Percentiles rank a stretch among this genome's conserved stretches.
Evolutionary conservation across 2,329 filamentous ascomycete genomes (phyloP).

Genomic region (Hypoxylon sp.): DNA sequence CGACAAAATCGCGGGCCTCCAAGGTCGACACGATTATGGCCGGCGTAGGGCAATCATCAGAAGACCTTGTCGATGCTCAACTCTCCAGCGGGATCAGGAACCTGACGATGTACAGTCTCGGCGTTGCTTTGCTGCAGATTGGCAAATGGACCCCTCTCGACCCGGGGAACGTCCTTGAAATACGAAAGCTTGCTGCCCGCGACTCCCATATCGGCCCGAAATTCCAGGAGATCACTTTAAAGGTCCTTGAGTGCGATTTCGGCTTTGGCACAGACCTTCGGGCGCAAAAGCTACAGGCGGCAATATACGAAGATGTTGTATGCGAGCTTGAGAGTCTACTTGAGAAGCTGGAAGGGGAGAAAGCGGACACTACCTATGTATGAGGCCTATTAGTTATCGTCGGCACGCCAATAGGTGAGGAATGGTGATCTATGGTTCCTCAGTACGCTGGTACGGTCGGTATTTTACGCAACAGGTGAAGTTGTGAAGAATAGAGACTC

Average conservation of each 20-base stretch:
- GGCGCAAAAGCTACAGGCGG: constrained; percentile 34
- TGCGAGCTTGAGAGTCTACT: constrained; percentile 27
- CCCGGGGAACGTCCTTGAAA: constrained; percentile 41
- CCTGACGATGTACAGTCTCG: constrained; percentile 47
- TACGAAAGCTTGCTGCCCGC: constrained; percentile 37
- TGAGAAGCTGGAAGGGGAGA: not conserved
- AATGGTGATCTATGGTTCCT: not conserved
- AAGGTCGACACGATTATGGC: not conserved
- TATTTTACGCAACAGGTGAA: not conserved
- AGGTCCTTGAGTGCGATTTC: constrained; percentile 47
- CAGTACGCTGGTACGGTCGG: not conserved
- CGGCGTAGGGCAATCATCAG: not conserved
- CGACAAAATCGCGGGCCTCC: not conserved
- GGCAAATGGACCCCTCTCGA: constrained; percentile 43
- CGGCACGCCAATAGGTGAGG: not conserved
- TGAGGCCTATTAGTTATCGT: not conserved
- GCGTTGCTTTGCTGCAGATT: constrained; percentile 49
- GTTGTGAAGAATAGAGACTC: not conserved
- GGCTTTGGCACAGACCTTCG: constrained; percentile 41
- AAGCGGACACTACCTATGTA: not conserved
- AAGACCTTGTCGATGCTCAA: constrained; percentile 24
- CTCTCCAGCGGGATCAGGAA: constrained; percentile 44
- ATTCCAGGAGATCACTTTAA: constrained; percentile 45
- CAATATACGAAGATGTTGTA: constrained; percentile 41
- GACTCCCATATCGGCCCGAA: constrained; percentile 36